Base-by-base conservation (phyloP, 2,329 filamentous ascomycete species). In the Phialemoniopsis sp. region DNA sequence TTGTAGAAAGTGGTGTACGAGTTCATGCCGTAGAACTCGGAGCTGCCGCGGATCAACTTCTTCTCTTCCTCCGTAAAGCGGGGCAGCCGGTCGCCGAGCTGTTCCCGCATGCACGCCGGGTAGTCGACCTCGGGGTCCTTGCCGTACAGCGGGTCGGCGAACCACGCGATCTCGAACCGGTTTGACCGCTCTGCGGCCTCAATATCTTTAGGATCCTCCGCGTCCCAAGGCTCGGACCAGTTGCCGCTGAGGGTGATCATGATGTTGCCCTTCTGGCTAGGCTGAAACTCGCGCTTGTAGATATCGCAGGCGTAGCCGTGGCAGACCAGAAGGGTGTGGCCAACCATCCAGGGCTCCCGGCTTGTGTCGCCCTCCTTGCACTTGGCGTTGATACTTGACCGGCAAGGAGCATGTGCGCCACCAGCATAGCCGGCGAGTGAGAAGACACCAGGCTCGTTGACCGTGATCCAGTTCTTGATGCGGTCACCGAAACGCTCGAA, bases 401-500 rank as follows among this genome's bases (percentile, higher is more conserved):
- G 50, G 13, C 47, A 57, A 3, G 48, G 58, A 0, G 59, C 60
- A 38, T 63, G 58, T 1, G 58, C 57, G 9, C 60, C 60, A 5
- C 50, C 56, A 2, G 58, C 58, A 34, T 62, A 62, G 2, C 60
- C 60, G 12, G 56, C 56, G 3, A 59, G 46, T 9, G 55, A 51
- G 38, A 57, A 59, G 9, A 60, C 55, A 15, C 60, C 58, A 3
- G 57, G 57, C 44, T 59, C 57, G 35, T 59, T 59, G 40, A 57
- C 58, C 2, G 56, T 59, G 41, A 80, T 75, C 78, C 78, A 83
- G 47, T 73, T 65, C 54, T 79, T 80, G 39, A 82, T 77, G 44
- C 72, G 73, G 32, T 68, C 60, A 8, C 74, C 73, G 41, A 82
- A 67, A 1, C 72, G 68, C 44, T 74, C 64, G 60, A 80, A 82